Conservation (phyloP, 306 rosid genomes). For the Prunus padus region DNA sequence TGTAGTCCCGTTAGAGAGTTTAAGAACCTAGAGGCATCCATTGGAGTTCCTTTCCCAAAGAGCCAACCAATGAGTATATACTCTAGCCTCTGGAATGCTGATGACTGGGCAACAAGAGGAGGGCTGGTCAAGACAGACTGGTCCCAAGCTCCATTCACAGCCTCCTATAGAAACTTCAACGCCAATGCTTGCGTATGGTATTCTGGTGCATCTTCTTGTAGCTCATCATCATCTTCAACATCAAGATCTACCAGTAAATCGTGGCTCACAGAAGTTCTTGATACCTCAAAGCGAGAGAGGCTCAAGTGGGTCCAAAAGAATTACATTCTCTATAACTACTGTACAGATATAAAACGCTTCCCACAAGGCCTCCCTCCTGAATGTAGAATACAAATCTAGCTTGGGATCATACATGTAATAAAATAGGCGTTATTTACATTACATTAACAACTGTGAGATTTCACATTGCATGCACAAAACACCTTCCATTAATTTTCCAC, state of each 20-base stretch:
- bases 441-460: too few relatives aligned
- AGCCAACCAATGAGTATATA: constrained; percentile 62
- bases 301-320: constrained; percentile 37
- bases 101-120: constrained; percentile 58
- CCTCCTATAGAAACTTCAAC: constrained; percentile 50
- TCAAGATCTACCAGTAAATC: constrained; percentile 8
- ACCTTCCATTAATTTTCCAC: too few relatives aligned
- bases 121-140: constrained; percentile 72
- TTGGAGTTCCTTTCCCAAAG: constrained; percentile 61
- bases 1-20: constrained; percentile 58
- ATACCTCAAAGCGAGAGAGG: constrained; percentile 19
- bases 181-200: constrained; percentile 39
- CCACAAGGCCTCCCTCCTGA: constrained; percentile 38
- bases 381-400: constrained; percentile 16
- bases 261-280: constrained; percentile 35
- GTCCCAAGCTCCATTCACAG: constrained; percentile 67
- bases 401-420: not conserved
- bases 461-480: too few relatives aligned
- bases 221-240: not conserved
- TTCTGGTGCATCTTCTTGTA: constrained; percentile 30
- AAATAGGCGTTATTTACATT: too few relatives aligned
- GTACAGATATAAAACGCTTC: constrained; percentile 29
- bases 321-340: constrained; percentile 43
- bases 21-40: constrained; percentile 48
- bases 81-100: constrained; percentile 63